Conservation (phyloP, 2,329 filamentous ascomycete species). For the Rutstroemia sp. region DNA sequence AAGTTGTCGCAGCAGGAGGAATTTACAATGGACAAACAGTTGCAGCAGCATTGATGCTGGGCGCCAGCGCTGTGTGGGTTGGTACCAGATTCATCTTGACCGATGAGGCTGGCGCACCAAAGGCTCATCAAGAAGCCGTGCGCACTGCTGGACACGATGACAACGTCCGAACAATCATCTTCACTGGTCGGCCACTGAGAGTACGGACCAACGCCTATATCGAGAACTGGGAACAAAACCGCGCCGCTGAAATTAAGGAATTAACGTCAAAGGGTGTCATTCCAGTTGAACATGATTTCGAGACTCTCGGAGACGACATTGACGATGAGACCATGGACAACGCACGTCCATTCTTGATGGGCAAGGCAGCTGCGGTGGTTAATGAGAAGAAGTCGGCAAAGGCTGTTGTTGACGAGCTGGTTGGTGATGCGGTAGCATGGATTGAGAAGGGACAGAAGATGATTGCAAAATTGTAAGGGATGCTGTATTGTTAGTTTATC, state of each 20-base stretch:
- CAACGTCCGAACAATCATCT: conserved; percentile 95
- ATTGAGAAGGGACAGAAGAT: conserved; percentile 61
- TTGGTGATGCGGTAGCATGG: conserved; percentile 68
- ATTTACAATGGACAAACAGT: conserved; percentile 88
- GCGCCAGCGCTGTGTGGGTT: conserved; percentile 89
- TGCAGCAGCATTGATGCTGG: conserved; percentile 86
- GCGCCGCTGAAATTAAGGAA: conserved; percentile 82
- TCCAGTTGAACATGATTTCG: conserved; percentile 89
- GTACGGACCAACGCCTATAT: conserved; percentile 95
- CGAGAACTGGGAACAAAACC: conserved; percentile 86
- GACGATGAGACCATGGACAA: conserved; percentile 83
- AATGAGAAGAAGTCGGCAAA: conserved; percentile 90
- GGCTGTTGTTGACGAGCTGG: conserved; percentile 89
- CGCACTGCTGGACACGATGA: conserved; percentile 88
- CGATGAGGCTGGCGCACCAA: conserved; percentile 89
- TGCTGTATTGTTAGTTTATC: no score
- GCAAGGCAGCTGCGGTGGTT: conserved; percentile 88
- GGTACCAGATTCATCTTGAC: conserved; percentile 92
- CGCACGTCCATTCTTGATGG: conserved; percentile 88
- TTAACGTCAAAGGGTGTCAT: conserved; percentile 83
- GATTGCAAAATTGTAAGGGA: conserved; percentile 57
- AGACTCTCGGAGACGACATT: conserved; percentile 65
- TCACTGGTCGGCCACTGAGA: conserved; percentile 90
- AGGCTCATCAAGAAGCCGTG: conserved; percentile 92
- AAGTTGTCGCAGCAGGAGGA: conserved; percentile 88